Conservation (phyloP, 2,329 filamentous ascomycete genomes). For the Hortaea sp. region DNA sequence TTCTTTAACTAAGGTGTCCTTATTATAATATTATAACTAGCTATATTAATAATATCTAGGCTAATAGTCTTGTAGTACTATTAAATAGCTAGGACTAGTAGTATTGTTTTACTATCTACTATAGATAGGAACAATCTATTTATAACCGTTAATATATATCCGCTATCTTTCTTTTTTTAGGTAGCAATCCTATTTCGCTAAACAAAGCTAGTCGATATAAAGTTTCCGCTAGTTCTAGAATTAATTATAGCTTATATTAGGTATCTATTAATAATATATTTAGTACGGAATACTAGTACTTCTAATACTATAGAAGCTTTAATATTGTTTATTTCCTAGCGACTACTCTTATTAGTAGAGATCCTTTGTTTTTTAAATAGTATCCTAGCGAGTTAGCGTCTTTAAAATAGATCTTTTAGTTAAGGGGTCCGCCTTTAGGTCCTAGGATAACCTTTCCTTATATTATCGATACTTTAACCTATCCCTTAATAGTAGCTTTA, state of each 20-base stretch:
- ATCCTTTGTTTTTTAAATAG: background rate
- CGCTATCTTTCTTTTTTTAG: conserved; percentile 4
- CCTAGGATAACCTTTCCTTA: too few species aligned
- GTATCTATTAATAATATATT: conserved; percentile 5
- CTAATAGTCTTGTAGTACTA: conserved; percentile 7
- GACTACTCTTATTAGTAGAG: background rate
- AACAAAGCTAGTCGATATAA: conserved; percentile 5
- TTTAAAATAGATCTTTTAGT: too few species aligned
- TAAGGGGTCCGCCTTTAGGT: too few species aligned
- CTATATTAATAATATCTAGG: conserved; percentile 8
- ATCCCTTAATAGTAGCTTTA: too few species aligned
- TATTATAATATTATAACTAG: conserved; percentile 8
- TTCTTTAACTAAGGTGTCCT: conserved; percentile 9
- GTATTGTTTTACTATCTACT: conserved; percentile 7
- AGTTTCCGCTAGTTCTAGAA: conserved; percentile 7
- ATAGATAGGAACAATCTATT: conserved; percentile 7
- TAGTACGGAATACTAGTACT: conserved; percentile 3
- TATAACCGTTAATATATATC: conserved; percentile 7
- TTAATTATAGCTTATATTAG: conserved; percentile 5
- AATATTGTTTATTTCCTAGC: background rate
- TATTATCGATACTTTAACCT: too few species aligned
- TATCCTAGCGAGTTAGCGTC: background rate
- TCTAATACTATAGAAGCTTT: background rate
- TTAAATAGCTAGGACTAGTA: conserved; percentile 4
- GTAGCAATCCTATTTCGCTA: conserved; percentile 4